Base-by-base conservation (phyloP, 495 filamentous ascomycete species). In the Xylaria bambusicola region DNA sequence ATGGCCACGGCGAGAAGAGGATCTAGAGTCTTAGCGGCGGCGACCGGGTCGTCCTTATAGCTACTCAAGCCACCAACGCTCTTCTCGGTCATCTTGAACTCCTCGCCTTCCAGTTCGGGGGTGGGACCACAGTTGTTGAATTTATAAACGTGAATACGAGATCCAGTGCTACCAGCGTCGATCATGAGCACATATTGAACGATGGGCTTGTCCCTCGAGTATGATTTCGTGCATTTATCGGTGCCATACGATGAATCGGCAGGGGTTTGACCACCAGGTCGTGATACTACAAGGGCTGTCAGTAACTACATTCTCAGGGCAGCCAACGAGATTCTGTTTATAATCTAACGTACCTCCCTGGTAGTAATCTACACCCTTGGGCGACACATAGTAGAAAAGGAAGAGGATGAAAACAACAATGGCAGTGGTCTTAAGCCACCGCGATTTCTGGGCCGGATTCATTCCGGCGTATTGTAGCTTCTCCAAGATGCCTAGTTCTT, bases 181-280 rank as follows among this genome's bases (percentile, higher is more conserved):
- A 98, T 91, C 94, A 98, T 98, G 63, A 96, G 83, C 57, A 91
- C 94, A 80, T 97, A 98, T 68, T 98, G 94, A 60, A 97, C 87
- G 62, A 98, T 80, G 24, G 95, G 95, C 77, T 96, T 98, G 42
- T 88, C 85, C 31, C 86, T 82, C 55, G 91, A 90, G 72, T 80
- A 85, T 26, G 93, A 90, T 69, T 86, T 90, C 47, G 85, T 85
- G 81, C 94, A 98, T 75, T 83, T 88, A 35, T 84, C 75, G 57
- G 86, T 88, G 52, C 82, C 81, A 41, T 81, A 76, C 0, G 85
- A 80, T 0, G 82, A 77, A 64, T 89, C 86, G 20, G 80, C 71
- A 2, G 86, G 82, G 13, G 60, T 56, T 62, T 88, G 82, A 55
- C 83, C 82, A 35, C 73, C 65, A 24, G 58, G 59, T 29, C 60